Evolutionary conservation across 2,329 filamentous ascomycete species (phyloP).

Genomic region (Phialophora chinensis): DNA sequence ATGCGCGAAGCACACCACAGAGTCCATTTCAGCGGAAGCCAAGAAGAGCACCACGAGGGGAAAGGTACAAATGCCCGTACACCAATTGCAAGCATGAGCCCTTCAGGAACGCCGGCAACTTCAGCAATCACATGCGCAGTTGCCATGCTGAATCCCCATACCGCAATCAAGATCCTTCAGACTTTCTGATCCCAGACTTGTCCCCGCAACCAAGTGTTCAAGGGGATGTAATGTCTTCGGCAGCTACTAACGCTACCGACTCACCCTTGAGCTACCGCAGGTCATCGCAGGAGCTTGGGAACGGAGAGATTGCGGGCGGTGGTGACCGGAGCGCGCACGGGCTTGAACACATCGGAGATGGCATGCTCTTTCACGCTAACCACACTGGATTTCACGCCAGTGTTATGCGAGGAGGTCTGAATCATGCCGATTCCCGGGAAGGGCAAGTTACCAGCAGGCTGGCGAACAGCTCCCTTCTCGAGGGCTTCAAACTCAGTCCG

Average conservation of each 20-base stretch:
- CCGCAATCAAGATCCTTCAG: conserved; percentile 15
- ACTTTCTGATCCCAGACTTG: conserved; percentile 14
- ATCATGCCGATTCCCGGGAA: not conserved
- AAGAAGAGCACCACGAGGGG: conserved; percentile 21
- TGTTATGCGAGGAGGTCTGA: not conserved
- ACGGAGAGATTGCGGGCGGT: not conserved
- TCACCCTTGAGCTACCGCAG: conserved; percentile 12
- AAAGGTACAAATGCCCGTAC: conserved; percentile 24
- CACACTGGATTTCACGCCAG: not conserved
- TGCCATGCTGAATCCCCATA: conserved; percentile 16
- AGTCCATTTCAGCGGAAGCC: conserved; percentile 7
- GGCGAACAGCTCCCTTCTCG: conserved; percentile 6
- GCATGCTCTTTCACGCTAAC: not conserved
- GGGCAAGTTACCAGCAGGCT: not conserved
- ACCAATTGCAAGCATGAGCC: conserved; percentile 20
- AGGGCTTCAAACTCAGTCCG: conserved; percentile 2
- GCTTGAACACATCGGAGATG: conserved; percentile 1
- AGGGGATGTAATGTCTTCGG: conserved; percentile 13
- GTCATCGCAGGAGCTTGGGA: conserved; percentile 7
- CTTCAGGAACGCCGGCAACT: conserved; percentile 27
- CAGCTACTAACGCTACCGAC: conserved; percentile 7
- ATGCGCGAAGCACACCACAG: conserved; percentile 9
- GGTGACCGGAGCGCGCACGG: not conserved
- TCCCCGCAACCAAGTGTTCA: conserved; percentile 14
- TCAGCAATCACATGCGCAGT: conserved; percentile 26